These are phyloP conservation scores for Cercospora sesami DNA, from an alignment of 2,329 filamentous ascomycete genomes.

Conservation along the genomic window DNA sequence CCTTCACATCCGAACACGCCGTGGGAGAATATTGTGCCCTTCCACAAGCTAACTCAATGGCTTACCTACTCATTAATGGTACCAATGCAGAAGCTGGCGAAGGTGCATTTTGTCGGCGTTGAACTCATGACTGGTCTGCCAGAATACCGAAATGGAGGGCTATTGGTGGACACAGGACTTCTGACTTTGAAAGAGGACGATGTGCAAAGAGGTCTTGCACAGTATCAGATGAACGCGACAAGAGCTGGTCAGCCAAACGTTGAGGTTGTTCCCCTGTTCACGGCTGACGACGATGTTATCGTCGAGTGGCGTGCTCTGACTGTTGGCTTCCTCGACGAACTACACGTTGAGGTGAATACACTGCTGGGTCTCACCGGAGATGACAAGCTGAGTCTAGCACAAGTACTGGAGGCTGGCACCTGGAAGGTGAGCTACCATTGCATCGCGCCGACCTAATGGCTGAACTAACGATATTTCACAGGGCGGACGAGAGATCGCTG, in stretches of 20 bases:
- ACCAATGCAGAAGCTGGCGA: conserved; percentile 78
- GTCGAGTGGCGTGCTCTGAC: conserved; percentile 78
- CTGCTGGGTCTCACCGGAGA: conserved; percentile 67
- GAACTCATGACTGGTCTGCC: conserved; percentile 86
- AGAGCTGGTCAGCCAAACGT: conserved; percentile 70
- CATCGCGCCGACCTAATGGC: not conserved
- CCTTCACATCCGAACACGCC: conserved; percentile 68
- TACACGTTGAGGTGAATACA: conserved; percentile 68
- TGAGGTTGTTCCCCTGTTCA: conserved; percentile 73
- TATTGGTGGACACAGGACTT: conserved; percentile 82
- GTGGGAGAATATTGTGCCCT: conserved; percentile 82
- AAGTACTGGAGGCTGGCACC: conserved; percentile 91
- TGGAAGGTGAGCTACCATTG: conserved; percentile 74
- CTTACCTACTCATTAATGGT: conserved; percentile 92
- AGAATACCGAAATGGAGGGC: conserved; percentile 87
- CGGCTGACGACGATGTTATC: conserved; percentile 72
- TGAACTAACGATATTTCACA: conserved; percentile 39
- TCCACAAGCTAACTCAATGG: conserved; percentile 95
- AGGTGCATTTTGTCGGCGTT: conserved; percentile 76
- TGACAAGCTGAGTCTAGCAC: conserved; percentile 73
- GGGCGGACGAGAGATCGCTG: conserved; percentile 94
- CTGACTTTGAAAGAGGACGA: conserved; percentile 73
- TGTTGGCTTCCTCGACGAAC: conserved; percentile 70
- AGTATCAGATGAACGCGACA: conserved; percentile 69
- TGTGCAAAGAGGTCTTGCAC: conserved; percentile 67